Base-by-base conservation (phyloP, 768 basidiomycete species). In the Zangia roseola region DNA sequence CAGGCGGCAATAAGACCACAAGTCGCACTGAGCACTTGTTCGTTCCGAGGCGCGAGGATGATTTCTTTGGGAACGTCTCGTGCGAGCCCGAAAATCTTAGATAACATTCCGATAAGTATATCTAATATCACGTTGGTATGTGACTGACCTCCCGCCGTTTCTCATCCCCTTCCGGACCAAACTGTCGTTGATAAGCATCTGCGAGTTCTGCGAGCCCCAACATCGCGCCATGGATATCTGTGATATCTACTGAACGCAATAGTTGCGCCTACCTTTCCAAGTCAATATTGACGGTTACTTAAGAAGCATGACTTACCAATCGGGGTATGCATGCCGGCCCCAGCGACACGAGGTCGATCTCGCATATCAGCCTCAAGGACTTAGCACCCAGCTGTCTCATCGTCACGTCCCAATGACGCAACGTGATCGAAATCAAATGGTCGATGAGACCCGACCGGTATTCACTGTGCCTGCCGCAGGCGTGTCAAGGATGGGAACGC, bases 371-470 rank as follows among this genome's bases (percentile, higher is more conserved):
- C 37, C 82, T 75, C 47, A 97, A 70, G 10, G 94, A 87, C 57
- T 84, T 77, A 8, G 93, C 82, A 20, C 84, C 90, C 10, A 92
- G 71, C 46, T 80, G 76, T 47, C 94, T 78, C 81, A 98, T 87
- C 21, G 77, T 67, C 4, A 78, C 65, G 61, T 97, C 94, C 94
- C 94, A 97, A 67, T 98, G 95, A 44, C 88, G 76, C 45, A 95
- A 60, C 0, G 87, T 85, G 37, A 87, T 82, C 52, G 80, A 72
- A 33, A 90, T 64, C 35, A 97, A 63, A 63, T 95, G 91, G 44
- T 85, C 75, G 40, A 93, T 67, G 45, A 97, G 71, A 52, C 70
- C 76, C 2, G 70, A 50, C 26, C 87, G 79, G 65, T 97, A 98
- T 60, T 88, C 88, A 24, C 61, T 55, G 65, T 94, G 87, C 58